phyloP scores from a whole-genome alignment of 75 land plant species.

The Azolla pinnata region DNA sequence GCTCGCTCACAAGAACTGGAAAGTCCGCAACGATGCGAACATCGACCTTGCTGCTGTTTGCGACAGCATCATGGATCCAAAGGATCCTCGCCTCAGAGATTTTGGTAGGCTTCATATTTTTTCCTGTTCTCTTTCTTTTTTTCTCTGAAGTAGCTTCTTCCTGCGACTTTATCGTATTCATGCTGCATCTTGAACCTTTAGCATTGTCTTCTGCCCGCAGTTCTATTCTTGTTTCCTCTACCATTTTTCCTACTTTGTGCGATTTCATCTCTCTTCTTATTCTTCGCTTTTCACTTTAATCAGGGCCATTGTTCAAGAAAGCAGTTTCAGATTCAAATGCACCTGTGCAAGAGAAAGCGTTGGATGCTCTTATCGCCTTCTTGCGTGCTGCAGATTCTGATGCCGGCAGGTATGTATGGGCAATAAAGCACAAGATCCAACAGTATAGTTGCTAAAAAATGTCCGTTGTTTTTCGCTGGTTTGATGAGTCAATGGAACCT shows the following conservation, averaged over 20 bases:
- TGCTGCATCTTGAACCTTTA: not conserved
- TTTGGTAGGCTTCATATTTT: conserved; percentile 40
- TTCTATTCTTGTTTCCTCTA: too few species aligned
- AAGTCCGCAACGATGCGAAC: conserved; percentile 88
- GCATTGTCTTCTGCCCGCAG: not conserved
- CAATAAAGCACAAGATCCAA: too few species aligned
- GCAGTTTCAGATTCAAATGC: conserved; percentile 95
- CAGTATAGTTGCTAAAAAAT: too few species aligned
- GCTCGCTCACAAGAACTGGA: conserved; percentile 93
- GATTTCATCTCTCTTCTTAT: too few species aligned
- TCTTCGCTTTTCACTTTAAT: not conserved
- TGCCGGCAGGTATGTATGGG: conserved; percentile 58
- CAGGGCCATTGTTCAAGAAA: conserved; percentile 80
- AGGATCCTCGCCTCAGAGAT: conserved; percentile 78
- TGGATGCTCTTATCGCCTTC: conserved; percentile 88
- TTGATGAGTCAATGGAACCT: too few species aligned
- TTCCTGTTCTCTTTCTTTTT: conserved; percentile 10
- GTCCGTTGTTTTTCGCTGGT: too few species aligned
- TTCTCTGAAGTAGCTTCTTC: too few species aligned
- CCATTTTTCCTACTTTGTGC: too few species aligned
- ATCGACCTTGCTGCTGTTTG: conserved; percentile 83
- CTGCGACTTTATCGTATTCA: not conserved
- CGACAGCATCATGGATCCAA: conserved; percentile 86
- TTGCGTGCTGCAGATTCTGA: conserved; percentile 88
- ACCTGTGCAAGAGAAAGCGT: conserved; percentile 93